Percentiles rank a stretch among this genome's conserved stretches.
phyloP scores from a whole-genome alignment of 1,284 basidiomycete species.

The Ustilago shanxiensis region DNA sequence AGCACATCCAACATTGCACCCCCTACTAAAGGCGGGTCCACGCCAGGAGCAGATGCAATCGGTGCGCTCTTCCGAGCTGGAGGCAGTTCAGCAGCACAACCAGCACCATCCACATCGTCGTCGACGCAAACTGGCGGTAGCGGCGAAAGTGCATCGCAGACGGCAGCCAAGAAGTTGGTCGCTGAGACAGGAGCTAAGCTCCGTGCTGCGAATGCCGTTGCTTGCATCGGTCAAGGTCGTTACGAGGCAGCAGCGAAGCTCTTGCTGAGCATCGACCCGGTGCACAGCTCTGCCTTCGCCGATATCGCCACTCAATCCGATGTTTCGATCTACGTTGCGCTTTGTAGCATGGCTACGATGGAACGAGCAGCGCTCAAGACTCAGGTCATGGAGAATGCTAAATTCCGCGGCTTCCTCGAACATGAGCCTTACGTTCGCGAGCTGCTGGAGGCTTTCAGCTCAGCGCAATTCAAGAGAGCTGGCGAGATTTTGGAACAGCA shows the following conservation, averaged over 20 bases:
- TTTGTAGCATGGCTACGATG: slow-evolving; percentile 83
- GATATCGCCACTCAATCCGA: slow-evolving; percentile 82
- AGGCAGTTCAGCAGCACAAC: slow-evolving; percentile 39
- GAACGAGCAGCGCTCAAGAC: slow-evolving; percentile 78
- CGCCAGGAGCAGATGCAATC: slow-evolving; percentile 62
- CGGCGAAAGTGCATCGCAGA: slow-evolving; percentile 29
- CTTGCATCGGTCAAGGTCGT: slow-evolving; percentile 77
- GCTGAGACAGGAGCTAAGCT: slow-evolving; percentile 78
- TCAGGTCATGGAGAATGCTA: slow-evolving; percentile 78
- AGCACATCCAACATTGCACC: slow-evolving; percentile 38
- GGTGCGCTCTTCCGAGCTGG: slow-evolving; percentile 67
- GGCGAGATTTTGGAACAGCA: slow-evolving; percentile 78
- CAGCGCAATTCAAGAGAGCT: slow-evolving; percentile 83
- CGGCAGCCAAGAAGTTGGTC: slow-evolving; percentile 38
- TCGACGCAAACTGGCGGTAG: slow-evolving; percentile 21
- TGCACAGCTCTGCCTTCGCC: slow-evolving; percentile 21
- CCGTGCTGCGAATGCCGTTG: slow-evolving; percentile 81
- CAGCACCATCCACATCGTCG: slow-evolving; percentile 4
- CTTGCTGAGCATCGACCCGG: slow-evolving; percentile 78
- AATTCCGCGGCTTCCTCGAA: slow-evolving; percentile 82
- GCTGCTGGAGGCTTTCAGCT: slow-evolving; percentile 83
- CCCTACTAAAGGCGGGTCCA: slow-evolving; percentile 44
- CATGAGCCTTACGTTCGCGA: slow-evolving; percentile 86
- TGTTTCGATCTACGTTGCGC: slow-evolving; percentile 83
- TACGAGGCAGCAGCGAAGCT: slow-evolving; percentile 82